phyloP scores from a whole-genome alignment of 768 basidiomycete species.

The Naganishia vishniacii region DNA sequence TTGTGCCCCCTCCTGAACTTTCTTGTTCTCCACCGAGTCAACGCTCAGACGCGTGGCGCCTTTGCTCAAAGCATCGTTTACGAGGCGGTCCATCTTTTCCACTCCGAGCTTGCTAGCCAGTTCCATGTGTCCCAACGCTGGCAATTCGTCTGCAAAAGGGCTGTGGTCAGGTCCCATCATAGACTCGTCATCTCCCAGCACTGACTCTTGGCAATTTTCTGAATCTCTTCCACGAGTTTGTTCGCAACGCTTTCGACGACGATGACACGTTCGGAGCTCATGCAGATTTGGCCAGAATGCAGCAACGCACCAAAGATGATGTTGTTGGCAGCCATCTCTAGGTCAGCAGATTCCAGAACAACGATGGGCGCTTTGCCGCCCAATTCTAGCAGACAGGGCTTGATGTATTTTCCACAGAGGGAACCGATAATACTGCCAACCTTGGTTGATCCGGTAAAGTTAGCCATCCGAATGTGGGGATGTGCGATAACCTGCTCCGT shows the following conservation, averaged over 20 bases:
- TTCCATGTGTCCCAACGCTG: conserved; percentile 14
- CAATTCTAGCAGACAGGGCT: conserved; percentile 48
- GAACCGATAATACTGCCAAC: conserved; percentile 46
- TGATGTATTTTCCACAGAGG: conserved; percentile 48
- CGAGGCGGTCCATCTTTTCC: conserved; percentile 23
- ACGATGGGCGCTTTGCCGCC: conserved; percentile 50
- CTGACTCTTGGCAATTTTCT: conserved; percentile 24
- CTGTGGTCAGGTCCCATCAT: background rate
- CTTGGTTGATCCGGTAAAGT: conserved; percentile 50
- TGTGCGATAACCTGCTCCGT: conserved; percentile 58
- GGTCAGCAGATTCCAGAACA: conserved; percentile 54
- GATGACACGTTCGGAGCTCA: conserved; percentile 46
- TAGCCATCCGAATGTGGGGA: conserved; percentile 51
- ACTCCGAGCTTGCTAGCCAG: conserved; percentile 23
- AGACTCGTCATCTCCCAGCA: background rate
- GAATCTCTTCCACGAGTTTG: conserved; percentile 32
- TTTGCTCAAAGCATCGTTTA: conserved; percentile 22
- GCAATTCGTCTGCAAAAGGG: conserved; percentile 2
- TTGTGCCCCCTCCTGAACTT: conserved; percentile 9
- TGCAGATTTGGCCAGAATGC: conserved; percentile 48
- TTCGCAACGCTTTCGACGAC: conserved; percentile 35
- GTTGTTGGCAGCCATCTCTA: conserved; percentile 55
- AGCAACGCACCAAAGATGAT: conserved; percentile 43
- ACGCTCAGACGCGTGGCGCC: conserved; percentile 8
- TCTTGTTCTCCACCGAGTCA: conserved; percentile 15